Conservation (phyloP, 2,329 filamentous ascomycete genomes). For the Curvularia lunata region DNA sequence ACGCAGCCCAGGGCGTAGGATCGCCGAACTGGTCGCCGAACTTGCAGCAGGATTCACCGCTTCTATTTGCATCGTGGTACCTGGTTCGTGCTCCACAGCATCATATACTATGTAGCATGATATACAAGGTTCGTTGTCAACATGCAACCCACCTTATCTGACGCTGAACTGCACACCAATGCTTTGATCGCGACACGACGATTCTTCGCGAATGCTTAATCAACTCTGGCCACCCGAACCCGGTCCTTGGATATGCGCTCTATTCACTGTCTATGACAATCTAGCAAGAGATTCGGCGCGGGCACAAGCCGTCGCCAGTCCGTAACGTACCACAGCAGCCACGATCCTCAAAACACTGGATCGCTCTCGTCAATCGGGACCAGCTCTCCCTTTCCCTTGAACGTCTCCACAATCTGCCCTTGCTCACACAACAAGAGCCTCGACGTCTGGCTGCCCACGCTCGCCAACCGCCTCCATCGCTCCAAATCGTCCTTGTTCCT, state of each 20-base stretch:
- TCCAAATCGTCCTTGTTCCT: slow-evolving; percentile 58
- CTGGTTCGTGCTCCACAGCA: slow-evolving; percentile 10
- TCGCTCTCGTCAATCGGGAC: slow-evolving; percentile 51
- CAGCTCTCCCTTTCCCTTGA: slow-evolving; percentile 58
- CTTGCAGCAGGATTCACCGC: slow-evolving; percentile 21
- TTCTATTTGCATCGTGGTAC: slow-evolving; percentile 11
- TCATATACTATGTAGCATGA: slow-evolving; percentile 12
- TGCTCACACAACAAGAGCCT: slow-evolving; percentile 62
- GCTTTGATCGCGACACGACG: background rate
- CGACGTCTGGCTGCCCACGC: slow-evolving; percentile 58
- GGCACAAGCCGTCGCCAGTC: background rate
- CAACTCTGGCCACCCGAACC: background rate
- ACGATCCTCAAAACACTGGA: slow-evolving; percentile 22
- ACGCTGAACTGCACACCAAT: background rate
- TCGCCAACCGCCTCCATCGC: slow-evolving; percentile 59
- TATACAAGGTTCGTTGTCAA: slow-evolving; percentile 16
- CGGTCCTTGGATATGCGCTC: background rate
- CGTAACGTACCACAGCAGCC: background rate
- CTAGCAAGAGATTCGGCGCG: background rate
- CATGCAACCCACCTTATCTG: slow-evolving; percentile 22
- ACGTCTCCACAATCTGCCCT: slow-evolving; percentile 58
- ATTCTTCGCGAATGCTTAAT: background rate
- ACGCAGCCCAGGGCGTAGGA: background rate
- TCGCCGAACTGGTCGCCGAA: slow-evolving; percentile 23
- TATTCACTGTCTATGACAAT: background rate